These are phyloP conservation scores for Aspergillus sp. DNA, from an alignment of 2,329 filamentous ascomycete genomes.

Conservation along the genomic window DNA sequence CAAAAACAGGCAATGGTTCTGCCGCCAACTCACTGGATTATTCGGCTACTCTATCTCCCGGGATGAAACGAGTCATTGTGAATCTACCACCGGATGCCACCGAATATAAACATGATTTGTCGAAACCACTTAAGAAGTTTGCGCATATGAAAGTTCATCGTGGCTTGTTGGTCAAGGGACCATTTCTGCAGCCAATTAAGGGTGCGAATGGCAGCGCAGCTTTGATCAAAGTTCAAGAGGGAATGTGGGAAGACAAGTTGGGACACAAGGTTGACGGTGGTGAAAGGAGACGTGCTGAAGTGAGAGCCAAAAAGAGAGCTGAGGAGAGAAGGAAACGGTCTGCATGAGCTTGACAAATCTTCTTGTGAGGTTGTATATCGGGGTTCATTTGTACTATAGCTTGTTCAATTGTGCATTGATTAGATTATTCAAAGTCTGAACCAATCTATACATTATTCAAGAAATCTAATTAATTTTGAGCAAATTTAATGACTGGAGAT, in stretches of 20 bases:
- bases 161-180: slow-evolving; percentile 70
- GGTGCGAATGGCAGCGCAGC: slow-evolving; percentile 60
- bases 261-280: slow-evolving; percentile 95
- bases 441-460: background rate
- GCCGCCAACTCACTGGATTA: slow-evolving; percentile 34
- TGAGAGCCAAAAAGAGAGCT: slow-evolving; percentile 80
- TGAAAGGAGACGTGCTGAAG: slow-evolving; percentile 83
- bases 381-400: slow-evolving; percentile 10
- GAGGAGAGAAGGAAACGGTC: slow-evolving; percentile 70
- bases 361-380: slow-evolving; percentile 6
- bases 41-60: slow-evolving; percentile 54
- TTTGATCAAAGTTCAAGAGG: slow-evolving; percentile 71
- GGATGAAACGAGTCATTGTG: slow-evolving; percentile 58
- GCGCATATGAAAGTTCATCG: slow-evolving; percentile 67
- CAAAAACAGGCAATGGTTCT: slow-evolving; percentile 15
- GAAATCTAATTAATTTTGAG: background rate
- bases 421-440: background rate
- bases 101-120: slow-evolving; percentile 52
- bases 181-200: slow-evolving; percentile 69
- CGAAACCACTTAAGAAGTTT: slow-evolving; percentile 53
- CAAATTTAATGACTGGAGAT: background rate
- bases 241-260: slow-evolving; percentile 86
- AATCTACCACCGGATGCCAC: slow-evolving; percentile 58
- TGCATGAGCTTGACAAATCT: slow-evolving; percentile 7
- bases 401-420: slow-evolving; percentile 1